A percentile compares a stretch with the other conserved stretches of the same genome.
These are phyloP conservation scores for Ampelomyces quisqualis DNA, from an alignment of 2,329 filamentous ascomycete genomes.

Conservation along the genomic window DNA sequence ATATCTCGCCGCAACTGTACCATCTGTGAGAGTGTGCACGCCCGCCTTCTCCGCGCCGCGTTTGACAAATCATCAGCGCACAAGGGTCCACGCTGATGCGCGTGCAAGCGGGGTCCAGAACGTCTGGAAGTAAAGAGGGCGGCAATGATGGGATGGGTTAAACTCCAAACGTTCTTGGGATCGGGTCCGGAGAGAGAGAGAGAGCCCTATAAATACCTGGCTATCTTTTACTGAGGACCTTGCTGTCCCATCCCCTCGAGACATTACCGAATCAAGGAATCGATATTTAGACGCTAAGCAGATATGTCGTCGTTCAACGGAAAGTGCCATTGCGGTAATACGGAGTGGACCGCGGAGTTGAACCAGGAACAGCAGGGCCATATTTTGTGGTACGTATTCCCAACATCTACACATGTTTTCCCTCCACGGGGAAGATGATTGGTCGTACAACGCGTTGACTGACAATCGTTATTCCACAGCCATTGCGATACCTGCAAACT, in stretches of 20 bases:
- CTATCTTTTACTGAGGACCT: conserved; percentile 8
- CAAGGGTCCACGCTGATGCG: conserved; percentile 1
- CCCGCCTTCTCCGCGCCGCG: neutral
- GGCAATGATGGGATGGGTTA: too few relatives aligned
- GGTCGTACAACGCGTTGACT: neutral
- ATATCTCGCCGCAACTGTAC: too few relatives aligned
- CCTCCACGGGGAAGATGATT: neutral
- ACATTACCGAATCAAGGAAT: neutral
- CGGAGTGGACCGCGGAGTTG: conserved; percentile 54
- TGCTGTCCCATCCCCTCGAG: conserved; percentile 10
- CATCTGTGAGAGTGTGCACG: too few relatives aligned
- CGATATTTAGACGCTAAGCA: too few relatives aligned
- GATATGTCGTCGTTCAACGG: conserved; percentile 52
- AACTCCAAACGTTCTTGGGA: too few relatives aligned
- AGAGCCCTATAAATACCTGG: conserved; percentile 4
- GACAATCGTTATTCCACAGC: conserved; percentile 35
- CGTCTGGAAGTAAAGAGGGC: too few relatives aligned
- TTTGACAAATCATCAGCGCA: conserved; percentile 3
- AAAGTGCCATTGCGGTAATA: conserved; percentile 58
- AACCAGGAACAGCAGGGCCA: conserved; percentile 48
- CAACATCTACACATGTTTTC: neutral
- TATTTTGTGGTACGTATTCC: conserved; percentile 48
- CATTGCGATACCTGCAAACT: conserved; percentile 61
- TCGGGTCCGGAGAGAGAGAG: too few relatives aligned
- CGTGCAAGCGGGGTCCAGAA: neutral